Base-by-base conservation (phyloP, 2,329 filamentous ascomycete species). In the Seiridium unicorne region DNA sequence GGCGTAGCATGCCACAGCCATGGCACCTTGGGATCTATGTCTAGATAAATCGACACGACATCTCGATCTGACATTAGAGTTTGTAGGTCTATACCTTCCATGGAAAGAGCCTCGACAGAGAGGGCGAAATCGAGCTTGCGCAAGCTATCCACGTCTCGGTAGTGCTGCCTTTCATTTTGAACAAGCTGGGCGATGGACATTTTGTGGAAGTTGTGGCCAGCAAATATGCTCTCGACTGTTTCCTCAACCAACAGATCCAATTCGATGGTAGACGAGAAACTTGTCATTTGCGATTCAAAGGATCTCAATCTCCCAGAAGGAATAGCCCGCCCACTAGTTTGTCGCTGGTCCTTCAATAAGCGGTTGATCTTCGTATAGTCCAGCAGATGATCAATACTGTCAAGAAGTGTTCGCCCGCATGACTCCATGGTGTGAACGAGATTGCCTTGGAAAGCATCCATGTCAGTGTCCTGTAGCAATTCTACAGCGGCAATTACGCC, bases 1-100 rank as follows among this genome's bases (percentile, higher is more conserved):
- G 82, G 77, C 48, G 87, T 81, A 0, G 81, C 79, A n/a, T 79
- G 74, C 64, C 85, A 86, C 1, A 74, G 70, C 84, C 86, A 88
- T 7, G 69, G 76, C 64, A 56, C 76, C 62, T 26, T 75, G 60
- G 68, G 76, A 2, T 81, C 77, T 10, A 87, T 78, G 62, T 84
- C 79, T 4, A 85, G 70, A 18, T 82, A 75, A 34, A 87, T 75
- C 13, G 77, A 74, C 3, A 84, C 66, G 9, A 63, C 3, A 1
- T 36, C 9, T 9, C 44, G 18, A 5, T 2, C 6, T 44, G 36
- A 11, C 2, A 35, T 42, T n/a, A 11, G 7, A 8, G 5, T 11
- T 3, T 10, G 6, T n/a, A n/a, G 8, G 44, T 44, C 51, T 8
- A 44, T 11, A 9, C 9, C 10, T 10, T 32, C n/a, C 2, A 6